Conservation (phyloP, 768 basidiomycete genomes). For the Tephrocybe sp. region DNA sequence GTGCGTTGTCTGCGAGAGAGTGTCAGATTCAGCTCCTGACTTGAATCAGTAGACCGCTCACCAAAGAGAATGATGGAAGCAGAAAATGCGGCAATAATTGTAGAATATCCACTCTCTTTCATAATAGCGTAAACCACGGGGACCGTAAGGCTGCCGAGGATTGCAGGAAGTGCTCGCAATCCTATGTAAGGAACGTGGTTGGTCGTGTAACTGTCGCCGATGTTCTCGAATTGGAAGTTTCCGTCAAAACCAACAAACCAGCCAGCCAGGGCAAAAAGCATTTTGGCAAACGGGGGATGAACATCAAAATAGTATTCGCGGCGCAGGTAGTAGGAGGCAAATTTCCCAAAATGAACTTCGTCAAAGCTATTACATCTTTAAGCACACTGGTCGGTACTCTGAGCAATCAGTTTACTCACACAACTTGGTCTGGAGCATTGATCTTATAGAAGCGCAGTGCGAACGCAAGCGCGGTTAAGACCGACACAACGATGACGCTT, state of each 20-base stretch:
- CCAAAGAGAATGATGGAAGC: slow-evolving; percentile 85
- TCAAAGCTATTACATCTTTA: slow-evolving; percentile 63
- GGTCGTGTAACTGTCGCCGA: slow-evolving; percentile 88
- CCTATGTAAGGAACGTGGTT: slow-evolving; percentile 92
- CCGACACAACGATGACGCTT: slow-evolving; percentile 58
- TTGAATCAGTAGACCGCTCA: slow-evolving; percentile 34
- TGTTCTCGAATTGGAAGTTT: slow-evolving; percentile 88
- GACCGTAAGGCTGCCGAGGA: slow-evolving; percentile 86
- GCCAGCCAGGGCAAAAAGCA: slow-evolving; percentile 89
- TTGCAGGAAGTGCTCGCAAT: slow-evolving; percentile 88
- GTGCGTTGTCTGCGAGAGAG: slow-evolving; percentile 76
- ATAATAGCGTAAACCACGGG: slow-evolving; percentile 94
- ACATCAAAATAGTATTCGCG: slow-evolving; percentile 99
- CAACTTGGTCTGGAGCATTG: slow-evolving; percentile 91
- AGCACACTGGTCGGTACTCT: not conserved
- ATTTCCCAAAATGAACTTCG: slow-evolving; percentile 98
- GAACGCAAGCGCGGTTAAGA: slow-evolving; percentile 75
- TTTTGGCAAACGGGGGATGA: slow-evolving; percentile 95
- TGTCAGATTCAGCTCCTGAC: not conserved
- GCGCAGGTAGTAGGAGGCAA: slow-evolving; percentile 89
- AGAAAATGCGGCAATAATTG: slow-evolving; percentile 86
- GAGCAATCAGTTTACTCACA: slow-evolving; percentile 50
- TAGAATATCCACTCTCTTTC: slow-evolving; percentile 97
- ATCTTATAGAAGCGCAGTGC: slow-evolving; percentile 91
- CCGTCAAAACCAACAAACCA: slow-evolving; percentile 98